These are phyloP conservation scores for Apiospora kogelbergensis DNA, from an alignment of 2,329 filamentous ascomycete species.

Conservation along the genomic window DNA sequence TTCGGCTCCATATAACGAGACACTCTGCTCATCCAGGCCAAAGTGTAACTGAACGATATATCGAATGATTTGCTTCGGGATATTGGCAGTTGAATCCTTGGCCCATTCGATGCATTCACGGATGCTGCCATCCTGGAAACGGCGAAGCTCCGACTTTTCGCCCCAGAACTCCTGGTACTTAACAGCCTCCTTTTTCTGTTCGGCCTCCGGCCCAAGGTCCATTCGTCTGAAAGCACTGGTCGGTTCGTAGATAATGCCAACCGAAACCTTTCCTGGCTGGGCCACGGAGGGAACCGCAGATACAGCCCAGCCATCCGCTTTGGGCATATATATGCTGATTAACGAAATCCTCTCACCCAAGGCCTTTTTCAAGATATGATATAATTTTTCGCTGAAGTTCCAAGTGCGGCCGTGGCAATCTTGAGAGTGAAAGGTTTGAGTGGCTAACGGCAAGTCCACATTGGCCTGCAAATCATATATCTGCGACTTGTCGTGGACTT, in stretches of 20 bases:
- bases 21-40: constrained; percentile 48
- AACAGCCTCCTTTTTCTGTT: constrained; percentile 79
- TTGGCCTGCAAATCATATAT: constrained; percentile 52
- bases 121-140: constrained; percentile 94
- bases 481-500: constrained; percentile 53
- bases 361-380: constrained; percentile 66
- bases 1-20: constrained; percentile 38
- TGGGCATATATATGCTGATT: constrained; percentile 56
- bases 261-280: constrained; percentile 44
- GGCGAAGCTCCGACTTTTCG: constrained; percentile 84
- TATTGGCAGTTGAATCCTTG: constrained; percentile 53
- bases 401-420: constrained; percentile 45
- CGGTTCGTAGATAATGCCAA: constrained; percentile 73
- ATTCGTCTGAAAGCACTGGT: constrained; percentile 72
- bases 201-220: constrained; percentile 84
- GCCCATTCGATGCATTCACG: constrained; percentile 89
- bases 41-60: constrained; percentile 73
- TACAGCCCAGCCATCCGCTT: constrained; percentile 45
- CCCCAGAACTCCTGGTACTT: constrained; percentile 93
- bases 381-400: constrained; percentile 56
- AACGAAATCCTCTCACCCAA: constrained; percentile 73
- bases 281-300: constrained; percentile 35
- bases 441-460: constrained; percentile 25
- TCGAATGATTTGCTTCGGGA: constrained; percentile 69
- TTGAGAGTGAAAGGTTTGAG: constrained; percentile 23